Evolutionary conservation across 768 basidiomycete species (phyloP).

Genomic region (Wakefieldia striispora): DNA sequence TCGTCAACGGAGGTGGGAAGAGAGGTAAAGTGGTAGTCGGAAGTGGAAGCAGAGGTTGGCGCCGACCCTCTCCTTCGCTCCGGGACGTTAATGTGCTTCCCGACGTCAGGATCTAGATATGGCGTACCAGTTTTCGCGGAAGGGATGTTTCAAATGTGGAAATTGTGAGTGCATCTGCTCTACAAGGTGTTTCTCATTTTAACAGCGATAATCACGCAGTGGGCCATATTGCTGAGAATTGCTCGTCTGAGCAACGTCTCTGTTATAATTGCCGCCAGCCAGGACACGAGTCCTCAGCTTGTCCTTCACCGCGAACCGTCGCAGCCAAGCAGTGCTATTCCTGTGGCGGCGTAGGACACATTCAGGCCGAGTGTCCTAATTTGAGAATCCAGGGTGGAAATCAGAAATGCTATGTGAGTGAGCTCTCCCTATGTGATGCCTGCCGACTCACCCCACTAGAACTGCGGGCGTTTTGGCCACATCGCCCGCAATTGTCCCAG

Average conservation of each 20-base stretch:
- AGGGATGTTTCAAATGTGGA: conserved; percentile 93
- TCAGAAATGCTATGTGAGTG: conserved; percentile 82
- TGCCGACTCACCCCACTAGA: conserved; percentile 39
- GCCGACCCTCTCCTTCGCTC: conserved; percentile 2
- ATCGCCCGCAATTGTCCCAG: conserved; percentile 75
- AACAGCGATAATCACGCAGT: conserved; percentile 44
- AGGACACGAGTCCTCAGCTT: conserved; percentile 90
- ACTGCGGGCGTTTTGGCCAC: conserved; percentile 80
- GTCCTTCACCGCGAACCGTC: conserved; percentile 79
- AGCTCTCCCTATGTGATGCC: conserved; percentile 1
- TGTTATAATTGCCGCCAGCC: conserved; percentile 95
- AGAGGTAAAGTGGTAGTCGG: conserved; percentile 64
- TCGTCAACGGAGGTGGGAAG: conserved; percentile 65
- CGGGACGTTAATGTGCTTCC: conserved; percentile 19
- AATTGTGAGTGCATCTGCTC: conserved; percentile 59
- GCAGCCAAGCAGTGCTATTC: conserved; percentile 91
- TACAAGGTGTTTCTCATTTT: conserved; percentile 9
- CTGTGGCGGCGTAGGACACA: conserved; percentile 90
- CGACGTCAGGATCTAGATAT: conserved; percentile 48
- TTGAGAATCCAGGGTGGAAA: conserved; percentile 64
- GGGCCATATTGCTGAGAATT: conserved; percentile 92
- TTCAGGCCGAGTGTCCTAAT: conserved; percentile 84
- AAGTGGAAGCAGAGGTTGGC: conserved; percentile 68
- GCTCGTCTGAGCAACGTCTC: conserved; percentile 81
- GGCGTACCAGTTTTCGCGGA: conserved; percentile 83